These are phyloP conservation scores for Mycena vulgaris DNA, from an alignment of 768 basidiomycete genomes.

Conservation along the genomic window DNA sequence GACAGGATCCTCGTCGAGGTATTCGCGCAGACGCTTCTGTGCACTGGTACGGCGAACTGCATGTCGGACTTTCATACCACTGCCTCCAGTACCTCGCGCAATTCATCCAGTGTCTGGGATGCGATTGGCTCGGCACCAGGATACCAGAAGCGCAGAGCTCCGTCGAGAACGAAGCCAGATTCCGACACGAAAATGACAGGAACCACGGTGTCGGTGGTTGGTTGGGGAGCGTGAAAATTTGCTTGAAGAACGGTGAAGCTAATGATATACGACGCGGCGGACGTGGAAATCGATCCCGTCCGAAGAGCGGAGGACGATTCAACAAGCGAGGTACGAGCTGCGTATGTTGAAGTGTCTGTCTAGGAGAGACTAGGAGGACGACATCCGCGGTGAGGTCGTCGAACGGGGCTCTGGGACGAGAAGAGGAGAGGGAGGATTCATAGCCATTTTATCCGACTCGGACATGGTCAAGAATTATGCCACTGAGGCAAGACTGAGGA, in stretches of 20 bases:
- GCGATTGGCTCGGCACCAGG: constrained; percentile 6
- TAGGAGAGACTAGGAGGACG: no score
- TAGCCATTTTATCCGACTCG: background rate
- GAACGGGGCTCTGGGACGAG: background rate
- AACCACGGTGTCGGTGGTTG: background rate
- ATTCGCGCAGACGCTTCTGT: background rate
- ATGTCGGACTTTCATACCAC: constrained; percentile 7
- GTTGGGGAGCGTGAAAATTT: constrained; percentile 11
- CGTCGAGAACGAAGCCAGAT: background rate
- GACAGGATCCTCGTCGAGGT: background rate
- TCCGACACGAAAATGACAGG: background rate
- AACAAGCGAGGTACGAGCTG: no score
- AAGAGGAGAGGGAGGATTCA: background rate
- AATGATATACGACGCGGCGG: constrained; percentile 2
- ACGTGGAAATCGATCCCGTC: constrained; percentile 7
- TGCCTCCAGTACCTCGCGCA: background rate
- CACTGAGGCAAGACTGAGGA: no score
- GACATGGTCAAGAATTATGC: no score
- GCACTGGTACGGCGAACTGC: background rate
- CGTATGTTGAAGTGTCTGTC: no score
- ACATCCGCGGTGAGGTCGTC: background rate
- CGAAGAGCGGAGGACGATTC: constrained; percentile 11
- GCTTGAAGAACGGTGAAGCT: background rate
- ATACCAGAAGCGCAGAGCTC: constrained; percentile 10
- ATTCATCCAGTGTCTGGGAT: background rate